Evolutionary conservation across 2,329 filamentous ascomycete species (phyloP).

Genomic region (Aspergillus quadrilineatus): DNA sequence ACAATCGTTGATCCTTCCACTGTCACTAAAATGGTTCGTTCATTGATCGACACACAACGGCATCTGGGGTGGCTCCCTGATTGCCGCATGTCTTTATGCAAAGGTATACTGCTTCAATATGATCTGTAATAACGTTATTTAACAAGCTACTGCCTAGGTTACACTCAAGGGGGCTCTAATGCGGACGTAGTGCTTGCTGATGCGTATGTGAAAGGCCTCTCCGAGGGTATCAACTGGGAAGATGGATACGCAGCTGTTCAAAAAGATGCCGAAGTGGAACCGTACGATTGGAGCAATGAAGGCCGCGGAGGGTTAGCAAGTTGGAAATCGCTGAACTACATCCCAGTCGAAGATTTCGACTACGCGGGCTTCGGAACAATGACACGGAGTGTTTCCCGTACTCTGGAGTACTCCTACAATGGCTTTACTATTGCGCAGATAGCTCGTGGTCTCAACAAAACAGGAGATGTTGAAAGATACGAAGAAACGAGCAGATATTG

Average conservation of each 20-base stretch:
- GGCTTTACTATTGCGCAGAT: conserved; percentile 68
- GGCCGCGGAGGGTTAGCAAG: conserved; percentile 68
- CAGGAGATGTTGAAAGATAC: conserved; percentile 59
- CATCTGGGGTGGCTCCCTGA: conserved; percentile 71
- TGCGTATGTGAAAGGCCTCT: conserved; percentile 66
- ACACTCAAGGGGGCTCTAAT: conserved; percentile 71
- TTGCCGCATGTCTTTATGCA: conserved; percentile 70
- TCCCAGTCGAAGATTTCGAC: conserved; percentile 70
- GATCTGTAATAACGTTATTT: neutral
- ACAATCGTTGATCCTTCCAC: conserved; percentile 64
- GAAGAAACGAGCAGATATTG: conserved; percentile 61
- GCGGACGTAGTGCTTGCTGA: conserved; percentile 68
- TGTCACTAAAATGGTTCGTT: conserved; percentile 65
- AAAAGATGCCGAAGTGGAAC: conserved; percentile 69
- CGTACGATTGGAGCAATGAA: conserved; percentile 66
- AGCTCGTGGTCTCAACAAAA: conserved; percentile 56
- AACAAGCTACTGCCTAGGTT: conserved; percentile 46
- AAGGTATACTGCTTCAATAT: conserved; percentile 32
- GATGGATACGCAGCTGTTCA: conserved; percentile 66
- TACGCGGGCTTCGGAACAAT: conserved; percentile 64
- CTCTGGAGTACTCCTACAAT: conserved; percentile 74
- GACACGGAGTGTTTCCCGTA: conserved; percentile 69
- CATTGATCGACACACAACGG: conserved; percentile 69
- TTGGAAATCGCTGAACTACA: conserved; percentile 70
- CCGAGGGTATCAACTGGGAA: conserved; percentile 63